phyloP scores from a whole-genome alignment of 176 grass and related monocot genomes.

The Zea mays region DNA sequence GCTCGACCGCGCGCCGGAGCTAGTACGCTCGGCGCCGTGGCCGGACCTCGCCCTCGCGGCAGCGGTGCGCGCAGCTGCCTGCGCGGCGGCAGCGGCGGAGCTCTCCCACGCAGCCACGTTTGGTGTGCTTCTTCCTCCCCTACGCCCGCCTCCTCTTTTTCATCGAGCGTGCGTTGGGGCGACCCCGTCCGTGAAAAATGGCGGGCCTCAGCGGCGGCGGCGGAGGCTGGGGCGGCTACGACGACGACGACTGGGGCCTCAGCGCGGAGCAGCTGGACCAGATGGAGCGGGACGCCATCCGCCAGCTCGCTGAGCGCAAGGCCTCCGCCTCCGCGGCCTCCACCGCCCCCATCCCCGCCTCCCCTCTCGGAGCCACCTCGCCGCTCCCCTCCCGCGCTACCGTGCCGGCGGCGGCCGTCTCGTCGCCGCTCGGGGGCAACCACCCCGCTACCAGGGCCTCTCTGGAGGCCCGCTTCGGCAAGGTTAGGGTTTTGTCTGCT shows the following conservation, averaged over 20 bases:
- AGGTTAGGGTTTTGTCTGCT: constrained; percentile 49
- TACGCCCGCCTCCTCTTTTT: too few species aligned
- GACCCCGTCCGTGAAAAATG: constrained; percentile 9
- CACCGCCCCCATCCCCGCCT: constrained; percentile 43
- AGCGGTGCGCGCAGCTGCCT: too few species aligned
- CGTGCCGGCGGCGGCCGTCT: not conserved
- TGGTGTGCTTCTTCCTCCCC: too few species aligned
- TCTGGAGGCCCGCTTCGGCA: constrained; percentile 55
- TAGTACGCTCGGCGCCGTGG: too few species aligned
- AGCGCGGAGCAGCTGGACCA: constrained; percentile 79
- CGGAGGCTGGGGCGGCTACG: constrained; percentile 24
- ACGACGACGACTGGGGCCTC: constrained; percentile 77
- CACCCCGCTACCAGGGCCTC: constrained; percentile 43
- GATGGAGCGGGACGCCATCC: constrained; percentile 78
- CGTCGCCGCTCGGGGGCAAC: constrained; percentile 35
- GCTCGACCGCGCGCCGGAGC: too few species aligned
- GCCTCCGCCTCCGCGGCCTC: constrained; percentile 53
- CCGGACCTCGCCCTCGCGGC: too few species aligned
- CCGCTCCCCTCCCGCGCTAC: constrained; percentile 46
- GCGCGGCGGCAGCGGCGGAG: too few species aligned
- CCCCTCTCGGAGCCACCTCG: constrained; percentile 21
- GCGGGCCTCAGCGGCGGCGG: constrained; percentile 35
- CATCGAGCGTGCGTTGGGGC: too few species aligned
- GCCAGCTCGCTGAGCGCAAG: constrained; percentile 71
- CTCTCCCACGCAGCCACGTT: too few species aligned